Percentiles rank a stretch among this genome's conserved stretches.
Evolutionary conservation across 2,329 filamentous ascomycete species (phyloP).

Genomic region (Microcyclosporella mali): DNA sequence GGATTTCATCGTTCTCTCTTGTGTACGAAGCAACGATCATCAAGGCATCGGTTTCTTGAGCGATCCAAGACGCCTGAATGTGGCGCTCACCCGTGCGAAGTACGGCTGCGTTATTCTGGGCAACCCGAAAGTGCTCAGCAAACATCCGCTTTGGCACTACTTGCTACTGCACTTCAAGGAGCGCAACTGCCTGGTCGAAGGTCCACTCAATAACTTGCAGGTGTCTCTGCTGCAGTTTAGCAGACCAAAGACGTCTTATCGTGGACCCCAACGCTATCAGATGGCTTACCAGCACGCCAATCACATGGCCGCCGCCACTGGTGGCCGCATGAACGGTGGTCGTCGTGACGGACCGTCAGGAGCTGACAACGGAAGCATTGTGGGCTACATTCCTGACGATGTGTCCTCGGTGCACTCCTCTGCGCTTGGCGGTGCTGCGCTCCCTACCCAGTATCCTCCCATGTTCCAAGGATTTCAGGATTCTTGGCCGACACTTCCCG

Average conservation of each 20-base stretch:
- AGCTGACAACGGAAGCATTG: slow-evolving; percentile 76
- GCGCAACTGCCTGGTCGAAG: slow-evolving; percentile 89
- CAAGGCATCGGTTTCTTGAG: slow-evolving; percentile 98
- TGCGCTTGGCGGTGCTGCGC: slow-evolving; percentile 67
- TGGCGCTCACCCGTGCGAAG: slow-evolving; percentile 92
- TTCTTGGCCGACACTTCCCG: slow-evolving; percentile 72
- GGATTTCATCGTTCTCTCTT: slow-evolving; percentile 96
- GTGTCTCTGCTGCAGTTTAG: slow-evolving; percentile 92
- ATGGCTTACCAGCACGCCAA: slow-evolving; percentile 66
- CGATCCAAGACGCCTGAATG: slow-evolving; percentile 93
- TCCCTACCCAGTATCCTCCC: slow-evolving; percentile 72
- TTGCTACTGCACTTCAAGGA: slow-evolving; percentile 95
- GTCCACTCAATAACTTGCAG: slow-evolving; percentile 91
- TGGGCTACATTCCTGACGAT: slow-evolving; percentile 95
- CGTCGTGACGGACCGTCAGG: slow-evolving; percentile 46
- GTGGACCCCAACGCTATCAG: slow-evolving; percentile 79
- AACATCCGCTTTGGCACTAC: slow-evolving; percentile 97
- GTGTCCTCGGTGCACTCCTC: slow-evolving; percentile 95
- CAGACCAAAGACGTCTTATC: slow-evolving; percentile 85
- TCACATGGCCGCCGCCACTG: slow-evolving; percentile 50
- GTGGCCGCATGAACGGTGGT: slow-evolving; percentile 42
- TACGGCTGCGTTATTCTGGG: slow-evolving; percentile 94
- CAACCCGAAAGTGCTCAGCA: slow-evolving; percentile 94
- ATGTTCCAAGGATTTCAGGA: slow-evolving; percentile 96
- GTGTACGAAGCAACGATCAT: slow-evolving; percentile 96